Evolutionary conservation across 495 filamentous ascomycete genomes (phyloP), one percentile per base, ranked within the genome.

Genomic region (Neurospora sp.): DNA sequence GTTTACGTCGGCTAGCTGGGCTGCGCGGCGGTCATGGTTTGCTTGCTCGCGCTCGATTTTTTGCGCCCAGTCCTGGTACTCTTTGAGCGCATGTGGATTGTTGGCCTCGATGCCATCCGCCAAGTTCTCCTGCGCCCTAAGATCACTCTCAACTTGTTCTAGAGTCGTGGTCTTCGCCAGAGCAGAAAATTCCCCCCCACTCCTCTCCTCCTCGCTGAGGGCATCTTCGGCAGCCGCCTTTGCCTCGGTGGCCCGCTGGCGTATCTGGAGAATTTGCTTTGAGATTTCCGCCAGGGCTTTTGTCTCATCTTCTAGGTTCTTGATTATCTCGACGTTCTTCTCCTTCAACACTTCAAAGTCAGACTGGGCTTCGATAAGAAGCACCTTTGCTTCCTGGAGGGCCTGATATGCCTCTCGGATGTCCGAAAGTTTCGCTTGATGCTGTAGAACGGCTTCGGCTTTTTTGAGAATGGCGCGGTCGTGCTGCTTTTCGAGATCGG

Each of bases 41-140:
- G 75, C 73, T 48, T 77, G 77, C 31, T 87, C 76, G 22, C 77
- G 75, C 68, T 84, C 78, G 69, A 90, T 87, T 70, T 85, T 82
- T 14, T 78, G 76, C 59, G 86, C 84, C 22, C 94, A 91, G 48
- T 88, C 85, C 79, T 97, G 91, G 77, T 89, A 98, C 71, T 96
- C 91, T 61, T 86, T 85, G 61, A 98, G 86, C n/a, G 93, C 87
- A 44, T 88, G 85, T 11, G 89, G 91, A 75, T 94, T 93, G 48
- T 91, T 91, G 46, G 90, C 93, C 70, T 95, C 90, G 38, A 95
- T 91, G 38, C 95, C 85, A 40, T 92, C 89, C 9, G 98, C 87
- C 61, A 91, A 90, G 12, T 90, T 89, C 74, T 88, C 84, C 80
- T 92, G 90, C 3, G 91, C 89, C 42, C 88, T 87, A 74, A 98